These are phyloP conservation scores for Petunia axillaris DNA, from an alignment of 257 asterid genomes.

Conservation along the genomic window DNA sequence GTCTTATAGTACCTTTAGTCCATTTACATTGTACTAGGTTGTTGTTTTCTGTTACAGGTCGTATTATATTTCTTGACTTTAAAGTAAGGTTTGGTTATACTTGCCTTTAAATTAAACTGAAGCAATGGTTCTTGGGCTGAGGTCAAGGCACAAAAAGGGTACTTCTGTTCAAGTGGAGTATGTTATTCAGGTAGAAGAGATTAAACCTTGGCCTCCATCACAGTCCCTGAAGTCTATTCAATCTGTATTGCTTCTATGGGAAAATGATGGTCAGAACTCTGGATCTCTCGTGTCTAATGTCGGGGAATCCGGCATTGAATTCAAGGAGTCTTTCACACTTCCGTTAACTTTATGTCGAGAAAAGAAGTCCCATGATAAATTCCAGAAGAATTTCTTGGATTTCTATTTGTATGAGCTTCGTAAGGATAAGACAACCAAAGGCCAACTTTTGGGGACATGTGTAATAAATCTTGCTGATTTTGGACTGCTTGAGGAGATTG, in stretches of 20 bases:
- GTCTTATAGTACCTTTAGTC: not conserved
- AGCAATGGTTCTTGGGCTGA: slow-evolving; percentile 90
- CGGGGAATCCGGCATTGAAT: slow-evolving; percentile 59
- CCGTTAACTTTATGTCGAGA: slow-evolving; percentile 52
- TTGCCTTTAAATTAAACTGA: slow-evolving; percentile 28
- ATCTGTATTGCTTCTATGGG: slow-evolving; percentile 79
- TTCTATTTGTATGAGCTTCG: slow-evolving; percentile 74
- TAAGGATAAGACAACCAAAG: slow-evolving; percentile 65
- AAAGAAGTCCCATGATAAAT: slow-evolving; percentile 54
- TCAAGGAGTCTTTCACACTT: slow-evolving; percentile 67
- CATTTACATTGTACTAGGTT: not conserved
- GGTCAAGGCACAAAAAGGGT: slow-evolving; percentile 60
- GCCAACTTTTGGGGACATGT: slow-evolving; percentile 70
- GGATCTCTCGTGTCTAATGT: slow-evolving; percentile 66
- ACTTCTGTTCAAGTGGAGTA: slow-evolving; percentile 53
- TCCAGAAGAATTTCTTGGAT: slow-evolving; percentile 67
- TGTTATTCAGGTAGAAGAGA: slow-evolving; percentile 56
- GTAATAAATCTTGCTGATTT: slow-evolving; percentile 71
- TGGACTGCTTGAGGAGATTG: slow-evolving; percentile 55
- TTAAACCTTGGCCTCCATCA: slow-evolving; percentile 92
- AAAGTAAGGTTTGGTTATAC: slow-evolving; percentile 19
- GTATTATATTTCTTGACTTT: slow-evolving; percentile 13
- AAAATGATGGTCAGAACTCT: slow-evolving; percentile 57
- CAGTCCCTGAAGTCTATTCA: slow-evolving; percentile 65
- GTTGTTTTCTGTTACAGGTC: not conserved